A percentile compares a stretch with the other conserved stretches of the same genome.
phyloP scores from a whole-genome alignment of 768 basidiomycete genomes.

The Hydnomerulius pinastri region DNA sequence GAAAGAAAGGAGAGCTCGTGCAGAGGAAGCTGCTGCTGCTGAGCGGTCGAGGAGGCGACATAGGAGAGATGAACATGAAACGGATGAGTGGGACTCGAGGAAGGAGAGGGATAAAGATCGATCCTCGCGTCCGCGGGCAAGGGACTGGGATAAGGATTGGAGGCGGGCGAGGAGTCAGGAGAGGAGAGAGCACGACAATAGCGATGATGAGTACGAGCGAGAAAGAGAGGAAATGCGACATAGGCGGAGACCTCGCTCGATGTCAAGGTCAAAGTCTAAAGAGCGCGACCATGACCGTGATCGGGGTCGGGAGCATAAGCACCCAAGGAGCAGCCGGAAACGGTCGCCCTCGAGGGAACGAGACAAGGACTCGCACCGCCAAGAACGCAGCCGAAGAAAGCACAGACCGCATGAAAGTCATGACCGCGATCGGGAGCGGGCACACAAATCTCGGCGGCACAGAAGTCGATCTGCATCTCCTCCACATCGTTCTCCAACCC shows the following conservation, averaged over 20 bases:
- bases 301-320: conserved; percentile 17
- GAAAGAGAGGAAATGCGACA: conserved; percentile 21
- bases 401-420: conserved; percentile 25
- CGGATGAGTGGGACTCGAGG: conserved; percentile 34
- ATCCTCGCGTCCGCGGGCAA: conserved; percentile 42
- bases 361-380: conserved; percentile 11
- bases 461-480: conserved; percentile 16
- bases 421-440: conserved; percentile 15
- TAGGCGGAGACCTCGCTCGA: conserved; percentile 29
- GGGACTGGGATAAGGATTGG: conserved; percentile 44
- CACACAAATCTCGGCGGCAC: conserved; percentile 21
- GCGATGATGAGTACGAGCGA: conserved; percentile 32
- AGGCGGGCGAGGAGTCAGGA: conserved; percentile 56
- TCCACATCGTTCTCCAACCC: conserved; percentile 11
- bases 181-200: conserved; percentile 45
- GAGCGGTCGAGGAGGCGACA: conserved; percentile 50
- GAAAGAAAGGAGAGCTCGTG: conserved; percentile 60
- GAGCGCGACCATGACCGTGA: conserved; percentile 17
- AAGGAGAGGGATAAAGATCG: conserved; percentile 45
- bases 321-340: conserved; percentile 22
- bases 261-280: conserved; percentile 29
- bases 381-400: conserved; percentile 23
- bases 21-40: conserved; percentile 75
- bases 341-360: conserved; percentile 18
- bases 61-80: conserved; percentile 30